These are phyloP conservation scores for Talaromyces adpressus DNA, from an alignment of 495 filamentous ascomycete species.

Conservation along the genomic window DNA sequence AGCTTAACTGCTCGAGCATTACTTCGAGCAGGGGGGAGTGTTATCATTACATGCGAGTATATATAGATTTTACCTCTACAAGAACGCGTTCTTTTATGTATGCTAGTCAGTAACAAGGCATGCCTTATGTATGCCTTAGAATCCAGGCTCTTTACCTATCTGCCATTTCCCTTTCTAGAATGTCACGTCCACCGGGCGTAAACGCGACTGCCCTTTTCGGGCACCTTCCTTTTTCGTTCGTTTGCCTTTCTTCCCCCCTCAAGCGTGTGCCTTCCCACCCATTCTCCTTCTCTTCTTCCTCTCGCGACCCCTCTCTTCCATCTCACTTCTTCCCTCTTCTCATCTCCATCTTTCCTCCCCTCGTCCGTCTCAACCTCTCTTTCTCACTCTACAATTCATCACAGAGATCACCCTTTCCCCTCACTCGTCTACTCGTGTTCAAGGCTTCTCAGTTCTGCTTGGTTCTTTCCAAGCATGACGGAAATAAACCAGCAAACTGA, in stretches of 20 bases:
- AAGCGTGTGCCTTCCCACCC: neutral
- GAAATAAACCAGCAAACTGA: neutral
- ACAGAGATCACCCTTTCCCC: neutral
- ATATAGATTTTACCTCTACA: neutral
- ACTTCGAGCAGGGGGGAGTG: neutral
- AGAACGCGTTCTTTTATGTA: neutral
- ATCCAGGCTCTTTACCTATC: neutral
- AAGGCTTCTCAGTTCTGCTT: neutral
- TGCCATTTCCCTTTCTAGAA: neutral
- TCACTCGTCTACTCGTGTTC: too few relatives aligned
- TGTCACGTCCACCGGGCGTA: neutral
- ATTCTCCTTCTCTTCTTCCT: neutral
- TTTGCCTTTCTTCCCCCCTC: neutral
- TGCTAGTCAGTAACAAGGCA: neutral
- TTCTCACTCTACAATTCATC: neutral
- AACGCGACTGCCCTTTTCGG: neutral
- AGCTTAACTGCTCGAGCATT: neutral
- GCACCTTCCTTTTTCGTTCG: neutral
- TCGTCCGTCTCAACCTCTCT: neutral
- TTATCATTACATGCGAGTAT: neutral
- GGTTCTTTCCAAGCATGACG: neutral
- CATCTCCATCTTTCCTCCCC: neutral
- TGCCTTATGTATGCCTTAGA: neutral
- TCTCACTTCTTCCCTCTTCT: neutral
- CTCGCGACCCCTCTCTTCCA: neutral